Conservation (phyloP, 805 yeast genomes). For the Cyberlindnera mississippiensis region DNA sequence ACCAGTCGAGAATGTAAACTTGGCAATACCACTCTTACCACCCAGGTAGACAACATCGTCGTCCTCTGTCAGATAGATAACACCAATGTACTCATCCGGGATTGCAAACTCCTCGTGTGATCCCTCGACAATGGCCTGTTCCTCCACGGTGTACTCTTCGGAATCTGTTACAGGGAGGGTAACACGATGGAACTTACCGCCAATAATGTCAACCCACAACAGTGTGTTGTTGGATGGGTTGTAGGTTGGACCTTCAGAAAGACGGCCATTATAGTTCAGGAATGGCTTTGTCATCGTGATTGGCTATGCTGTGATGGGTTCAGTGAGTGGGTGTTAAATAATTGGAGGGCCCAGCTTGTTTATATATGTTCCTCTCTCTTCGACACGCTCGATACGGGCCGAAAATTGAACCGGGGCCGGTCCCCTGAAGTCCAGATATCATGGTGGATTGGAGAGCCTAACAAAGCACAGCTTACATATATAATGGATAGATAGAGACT, state of each 20-base stretch:
- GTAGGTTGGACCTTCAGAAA: conserved; percentile 67
- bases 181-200: conserved; percentile 34
- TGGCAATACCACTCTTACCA: conserved; percentile 60
- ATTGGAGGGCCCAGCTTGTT: too few relatives aligned
- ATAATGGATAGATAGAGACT: too few relatives aligned
- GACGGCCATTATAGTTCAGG: conserved; percentile 30
- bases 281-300: conserved; percentile 10
- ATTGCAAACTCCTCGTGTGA: conserved; percentile 39
- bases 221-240: conserved; percentile 49
- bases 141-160: conserved; percentile 27
- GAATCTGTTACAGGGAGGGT: conserved; percentile 21
- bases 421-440: neutral
- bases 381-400: too few relatives aligned
- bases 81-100: conserved; percentile 54
- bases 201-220: conserved; percentile 40
- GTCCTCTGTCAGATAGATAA: conserved; percentile 56
- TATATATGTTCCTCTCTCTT: too few relatives aligned
- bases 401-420: too few relatives aligned
- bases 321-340: neutral
- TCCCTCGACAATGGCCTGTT: conserved; percentile 19
- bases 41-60: conserved; percentile 57
- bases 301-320: neutral
- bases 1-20: conserved; percentile 40
- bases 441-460: neutral
- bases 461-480: too few relatives aligned